Base-by-base conservation (phyloP, 116 monocot species). In the Trichopus zeylanicus region DNA sequence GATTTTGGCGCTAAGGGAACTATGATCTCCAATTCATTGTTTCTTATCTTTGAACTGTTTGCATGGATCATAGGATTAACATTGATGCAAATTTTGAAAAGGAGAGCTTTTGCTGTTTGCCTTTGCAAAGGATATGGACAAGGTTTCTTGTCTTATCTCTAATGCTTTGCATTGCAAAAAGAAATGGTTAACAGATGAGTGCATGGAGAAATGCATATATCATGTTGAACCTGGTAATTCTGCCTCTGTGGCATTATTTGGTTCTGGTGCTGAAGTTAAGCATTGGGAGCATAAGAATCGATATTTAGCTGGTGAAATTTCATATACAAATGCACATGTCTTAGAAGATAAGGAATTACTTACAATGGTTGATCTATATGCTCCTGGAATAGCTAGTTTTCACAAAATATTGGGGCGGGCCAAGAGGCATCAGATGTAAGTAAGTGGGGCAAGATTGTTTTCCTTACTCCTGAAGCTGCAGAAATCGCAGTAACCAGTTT, bases 201-300 rank as follows among this genome's bases (percentile, higher is more conserved):
- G 92, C 62, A 61, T 67, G 5, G 85, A 92, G 63, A 85, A 78
- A 79, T 59, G 48, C 64, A 51, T 99, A 48, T 99, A 67, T 67
- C 59, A 33, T 63, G 66, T 71, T 13, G 57, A 67, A 46, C 54
- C 52, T 29, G 81, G 76, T 70, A 42, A 29, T 62, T 76, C 66
- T 48, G 60, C 86, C 0, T 47, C 80, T 48, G 4, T 72, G 58
- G 99, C 88, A 33, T 61, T 99, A 28, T 81, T 92, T 62, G 99
- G 99, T 16, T 71, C 88, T 18, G 99, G 99, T 78, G 99, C 78
- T 67, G 80, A 80, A 70, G 92, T 99, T 64, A 91, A 81, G 71
- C 88, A 99, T 80, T 80, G 92, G 27, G 99, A 99, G 67, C 85
- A 92, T 34, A 72, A 73, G 2, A 86, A 77, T 18, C 71, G 78